Evolutionary conservation across 2,329 filamentous ascomycete species (phyloP), one percentile per base, ranked within the genome.

Genomic region (Ophiostoma triangulosporum): DNA sequence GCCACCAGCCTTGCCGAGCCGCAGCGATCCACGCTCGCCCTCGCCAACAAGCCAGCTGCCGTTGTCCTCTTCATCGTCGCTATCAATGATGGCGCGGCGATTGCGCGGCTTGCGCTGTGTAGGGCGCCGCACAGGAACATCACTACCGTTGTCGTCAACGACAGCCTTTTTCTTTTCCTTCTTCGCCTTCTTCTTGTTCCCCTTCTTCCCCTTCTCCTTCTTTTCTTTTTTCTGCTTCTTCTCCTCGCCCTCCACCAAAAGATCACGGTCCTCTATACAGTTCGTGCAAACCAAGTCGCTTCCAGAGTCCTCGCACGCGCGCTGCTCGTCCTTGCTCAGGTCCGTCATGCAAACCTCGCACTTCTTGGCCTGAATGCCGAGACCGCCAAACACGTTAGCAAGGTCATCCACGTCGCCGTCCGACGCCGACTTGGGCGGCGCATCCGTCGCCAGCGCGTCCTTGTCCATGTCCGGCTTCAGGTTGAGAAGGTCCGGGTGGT

Each of bases 401-500:
- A 98, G 79, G 29, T 81, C 83, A 64, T 97, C 90, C 12, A 95
- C 69, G 51, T 90, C 87, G 22, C 77, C 71, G 11, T 77, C 75
- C 17, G 74, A 71, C 24, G 70, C 64, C 48, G 75, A 73, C 33
- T 75, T 71, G 32, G 69, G 40, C 20, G 49, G 73, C 6, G 72
- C 70, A 56, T 79, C 85, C 1, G 81, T 84, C 1, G 81, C 76
- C 53, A 95, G 70, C 2, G 88, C 87, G 62, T 97, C 93, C 61
- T 84, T 88, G 65, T 98, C 93, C 59, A 87, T 87, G 53, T 84
- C 84, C 54, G 96, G 74, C 63, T 94, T 91, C 58, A 83, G 84
- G 59, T 88, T 87, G 12, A 95, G 84, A 46, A 98, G 74, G 59
- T 88, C 84, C 0, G 90, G 89, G 65, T 98, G 93, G 63, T 98